Evolutionary conservation across 306 rosid genomes (phyloP).

Genomic region (Lathyrus sativus): DNA sequence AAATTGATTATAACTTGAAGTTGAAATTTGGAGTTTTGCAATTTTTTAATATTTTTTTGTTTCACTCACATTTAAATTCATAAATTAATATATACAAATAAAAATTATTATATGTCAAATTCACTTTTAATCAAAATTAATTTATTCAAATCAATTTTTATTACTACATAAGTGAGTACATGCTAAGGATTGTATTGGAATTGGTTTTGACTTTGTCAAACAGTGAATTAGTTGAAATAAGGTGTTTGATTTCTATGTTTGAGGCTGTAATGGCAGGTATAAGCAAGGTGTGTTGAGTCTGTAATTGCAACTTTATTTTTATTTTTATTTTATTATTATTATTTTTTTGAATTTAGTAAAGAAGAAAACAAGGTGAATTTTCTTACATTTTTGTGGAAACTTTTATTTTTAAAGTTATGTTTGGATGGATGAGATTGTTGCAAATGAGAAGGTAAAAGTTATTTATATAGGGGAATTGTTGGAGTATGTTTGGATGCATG

Average conservation of each 20-base stretch:
- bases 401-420: not conserved
- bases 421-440: slow-evolving; percentile 10
- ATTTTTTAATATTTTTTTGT: not conserved
- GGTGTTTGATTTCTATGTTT: not conserved
- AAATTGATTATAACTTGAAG: not conserved
- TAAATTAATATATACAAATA: not conserved
- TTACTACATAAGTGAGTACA: not conserved
- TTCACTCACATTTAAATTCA: not conserved
- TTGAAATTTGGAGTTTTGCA: not conserved
- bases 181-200: not conserved
- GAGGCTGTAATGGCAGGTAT: not conserved
- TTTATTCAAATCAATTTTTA: not conserved
- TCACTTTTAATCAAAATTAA: not conserved
- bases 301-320: not conserved
- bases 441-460: not conserved
- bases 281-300: not conserved
- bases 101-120: not conserved
- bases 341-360: too few species aligned
- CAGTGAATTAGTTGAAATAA: not conserved
- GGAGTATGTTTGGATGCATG: not conserved
- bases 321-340: too few species aligned
- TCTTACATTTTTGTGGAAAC: not conserved
- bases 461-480: not conserved
- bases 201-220: not conserved
- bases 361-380: too few species aligned